Evolutionary conservation across 148 eudicot genomes (phyloP).

Genomic region (Camellia lanceoleosa): DNA sequence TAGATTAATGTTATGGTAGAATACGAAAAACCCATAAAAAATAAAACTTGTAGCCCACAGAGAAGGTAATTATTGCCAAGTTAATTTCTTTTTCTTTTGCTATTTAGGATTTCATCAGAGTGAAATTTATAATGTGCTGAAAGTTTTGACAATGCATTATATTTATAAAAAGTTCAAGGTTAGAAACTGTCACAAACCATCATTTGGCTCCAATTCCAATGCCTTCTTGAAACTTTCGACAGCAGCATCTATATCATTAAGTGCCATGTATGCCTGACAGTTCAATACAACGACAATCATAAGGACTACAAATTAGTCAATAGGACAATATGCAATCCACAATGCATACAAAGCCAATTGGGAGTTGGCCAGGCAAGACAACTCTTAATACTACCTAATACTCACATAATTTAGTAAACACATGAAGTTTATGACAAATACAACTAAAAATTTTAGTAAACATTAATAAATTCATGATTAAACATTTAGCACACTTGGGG

Average conservation of each 20-base stretch:
- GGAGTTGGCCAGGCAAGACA: conserved; percentile 1
- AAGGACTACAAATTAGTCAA: background rate
- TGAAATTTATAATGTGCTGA: too few relatives aligned
- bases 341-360: background rate
- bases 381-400: background rate
- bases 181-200: conserved; percentile 43
- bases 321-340: background rate
- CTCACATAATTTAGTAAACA: background rate
- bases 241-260: conserved; percentile 87
- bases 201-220: conserved; percentile 75
- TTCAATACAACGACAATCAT: background rate
- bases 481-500: too few relatives aligned
- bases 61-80: too few relatives aligned
- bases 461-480: too few relatives aligned
- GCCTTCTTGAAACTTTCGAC: conserved; percentile 79
- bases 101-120: too few relatives aligned
- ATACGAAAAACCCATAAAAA: too few relatives aligned
- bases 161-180: too few relatives aligned
- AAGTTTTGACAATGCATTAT: too few relatives aligned
- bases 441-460: background rate
- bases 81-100: too few relatives aligned
- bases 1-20: too few relatives aligned
- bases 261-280: conserved; percentile 75
- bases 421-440: background rate
- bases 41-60: too few relatives aligned